Conservation (phyloP, 805 yeast genomes). For the Yarrowia divulgata region DNA sequence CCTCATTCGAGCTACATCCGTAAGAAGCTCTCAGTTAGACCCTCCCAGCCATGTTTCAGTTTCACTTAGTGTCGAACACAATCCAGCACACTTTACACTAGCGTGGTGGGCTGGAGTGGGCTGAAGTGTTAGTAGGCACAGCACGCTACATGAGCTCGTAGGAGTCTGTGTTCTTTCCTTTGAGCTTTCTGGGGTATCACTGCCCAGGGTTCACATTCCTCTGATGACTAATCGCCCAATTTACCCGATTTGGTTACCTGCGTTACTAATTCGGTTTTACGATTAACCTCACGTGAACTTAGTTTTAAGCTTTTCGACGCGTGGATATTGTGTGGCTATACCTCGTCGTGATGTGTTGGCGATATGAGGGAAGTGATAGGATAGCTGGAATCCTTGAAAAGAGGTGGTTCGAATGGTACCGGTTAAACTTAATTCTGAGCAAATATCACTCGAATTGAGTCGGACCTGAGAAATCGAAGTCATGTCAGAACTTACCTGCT, state of each 20-base stretch:
- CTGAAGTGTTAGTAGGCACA: no score
- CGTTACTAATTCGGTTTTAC: slow-evolving; percentile 6
- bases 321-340: slow-evolving; percentile 9
- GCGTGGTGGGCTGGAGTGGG: not conserved
- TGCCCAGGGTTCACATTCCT: no score
- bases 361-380: not conserved
- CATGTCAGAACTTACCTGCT: not conserved
- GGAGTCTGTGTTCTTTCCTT: no score
- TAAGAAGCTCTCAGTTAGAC: not conserved
- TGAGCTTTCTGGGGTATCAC: no score
- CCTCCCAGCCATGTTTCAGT: slow-evolving; percentile 16
- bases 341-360: not conserved
- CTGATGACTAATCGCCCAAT: not conserved
- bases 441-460: not conserved
- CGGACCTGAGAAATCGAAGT: not conserved
- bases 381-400: not conserved
- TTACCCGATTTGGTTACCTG: not conserved
- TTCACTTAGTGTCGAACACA: not conserved
- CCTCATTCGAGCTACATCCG: not conserved
- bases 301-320: slow-evolving; percentile 4
- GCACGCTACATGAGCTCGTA: no score
- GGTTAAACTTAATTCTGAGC: not conserved
- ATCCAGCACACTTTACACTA: not conserved
- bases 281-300: not conserved
- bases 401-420: not conserved